A percentile compares a stretch with the other conserved stretches of the same genome.
Conservation (phyloP, 139 green algal species). For the Chlorella sp. region DNA sequence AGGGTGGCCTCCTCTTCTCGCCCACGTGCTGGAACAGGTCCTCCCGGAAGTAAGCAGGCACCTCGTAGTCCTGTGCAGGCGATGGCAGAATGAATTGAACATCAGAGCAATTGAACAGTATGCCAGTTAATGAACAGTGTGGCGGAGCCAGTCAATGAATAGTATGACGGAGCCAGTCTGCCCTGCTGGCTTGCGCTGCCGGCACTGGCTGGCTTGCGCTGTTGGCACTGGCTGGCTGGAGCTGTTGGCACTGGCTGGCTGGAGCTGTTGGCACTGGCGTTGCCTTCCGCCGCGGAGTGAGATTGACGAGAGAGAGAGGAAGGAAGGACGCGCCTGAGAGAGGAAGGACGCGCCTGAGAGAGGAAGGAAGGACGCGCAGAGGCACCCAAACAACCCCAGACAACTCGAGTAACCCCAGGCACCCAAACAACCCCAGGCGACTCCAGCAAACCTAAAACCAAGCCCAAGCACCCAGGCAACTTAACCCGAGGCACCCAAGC, state of each 20-base stretch:
- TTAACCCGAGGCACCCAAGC: background rate
- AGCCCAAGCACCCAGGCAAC: background rate
- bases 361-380: too few relatives aligned
- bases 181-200: background rate
- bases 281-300: too few relatives aligned
- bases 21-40: constrained; percentile 75
- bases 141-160: background rate
- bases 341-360: too few relatives aligned
- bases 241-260: too few relatives aligned
- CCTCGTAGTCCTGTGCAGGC: constrained; percentile 51
- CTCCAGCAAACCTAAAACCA: background rate
- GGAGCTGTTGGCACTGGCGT: too few relatives aligned
- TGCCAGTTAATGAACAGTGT: too few relatives aligned
- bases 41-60: constrained; percentile 66
- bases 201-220: background rate
- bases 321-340: too few relatives aligned
- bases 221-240: background rate
- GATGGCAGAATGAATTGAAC: background rate
- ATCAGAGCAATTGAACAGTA: background rate
- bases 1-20: constrained; percentile 70
- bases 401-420: background rate
- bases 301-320: too few relatives aligned
- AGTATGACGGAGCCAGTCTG: background rate
- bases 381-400: background rate
- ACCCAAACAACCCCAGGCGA: background rate